These are phyloP conservation scores for Spiraea crenata DNA, from an alignment of 331 rosid species.

Conservation along the genomic window DNA sequence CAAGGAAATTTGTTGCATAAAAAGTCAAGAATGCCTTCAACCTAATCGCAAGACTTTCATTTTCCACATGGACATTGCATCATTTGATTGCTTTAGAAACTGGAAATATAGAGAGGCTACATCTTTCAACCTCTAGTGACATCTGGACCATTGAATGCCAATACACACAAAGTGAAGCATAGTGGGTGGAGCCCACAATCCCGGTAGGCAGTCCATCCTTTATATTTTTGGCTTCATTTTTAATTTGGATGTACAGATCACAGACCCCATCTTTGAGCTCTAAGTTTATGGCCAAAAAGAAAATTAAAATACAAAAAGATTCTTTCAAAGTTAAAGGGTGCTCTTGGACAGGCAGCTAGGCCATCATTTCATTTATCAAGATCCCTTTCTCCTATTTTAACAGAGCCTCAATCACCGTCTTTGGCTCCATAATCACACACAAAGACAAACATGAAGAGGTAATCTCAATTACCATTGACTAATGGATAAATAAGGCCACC, in stretches of 20 bases:
- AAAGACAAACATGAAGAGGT: constrained; percentile 1
- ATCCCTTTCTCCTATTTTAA: background rate
- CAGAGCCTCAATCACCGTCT: background rate
- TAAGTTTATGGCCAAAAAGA: background rate
- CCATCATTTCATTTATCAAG: constrained; percentile 9
- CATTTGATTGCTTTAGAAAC: constrained; percentile 1
- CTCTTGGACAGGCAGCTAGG: constrained; percentile 21
- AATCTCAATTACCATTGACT: background rate
- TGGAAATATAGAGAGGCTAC: background rate
- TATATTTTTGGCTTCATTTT: background rate
- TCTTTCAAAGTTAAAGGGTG: constrained; percentile 12
- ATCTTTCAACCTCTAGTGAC: background rate
- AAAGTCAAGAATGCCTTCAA: background rate
- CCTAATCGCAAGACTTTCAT: background rate
- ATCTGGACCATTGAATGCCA: constrained; percentile 25
- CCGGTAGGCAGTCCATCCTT: constrained; percentile 24
- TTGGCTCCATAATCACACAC: background rate
- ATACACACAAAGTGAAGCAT: background rate
- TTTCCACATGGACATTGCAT: background rate
- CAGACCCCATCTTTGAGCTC: constrained; percentile 1
- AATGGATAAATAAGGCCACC: background rate
- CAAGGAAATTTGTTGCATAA: background rate
- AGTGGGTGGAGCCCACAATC: constrained; percentile 31
- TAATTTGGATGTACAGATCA: background rate
- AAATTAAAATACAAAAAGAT: background rate